phyloP scores from a whole-genome alignment of 2,329 filamentous ascomycete genomes.

The Trichoderma sp. region DNA sequence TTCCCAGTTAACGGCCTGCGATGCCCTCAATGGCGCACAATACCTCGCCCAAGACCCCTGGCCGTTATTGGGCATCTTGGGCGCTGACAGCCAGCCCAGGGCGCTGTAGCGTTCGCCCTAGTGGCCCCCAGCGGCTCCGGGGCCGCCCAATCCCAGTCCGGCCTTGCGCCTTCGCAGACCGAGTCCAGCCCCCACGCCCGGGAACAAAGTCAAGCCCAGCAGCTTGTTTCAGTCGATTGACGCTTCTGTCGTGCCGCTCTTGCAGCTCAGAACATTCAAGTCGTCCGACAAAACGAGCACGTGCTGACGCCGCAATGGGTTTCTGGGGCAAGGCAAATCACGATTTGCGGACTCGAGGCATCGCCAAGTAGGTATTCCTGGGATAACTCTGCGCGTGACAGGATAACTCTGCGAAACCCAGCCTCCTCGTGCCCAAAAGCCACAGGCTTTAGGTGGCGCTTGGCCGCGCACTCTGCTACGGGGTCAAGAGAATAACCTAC shows the following conservation, averaged over 20 bases:
- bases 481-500: background rate
- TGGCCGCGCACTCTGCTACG: background rate
- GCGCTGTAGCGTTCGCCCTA: slow-evolving; percentile 24
- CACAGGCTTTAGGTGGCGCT: background rate
- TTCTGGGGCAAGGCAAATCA: background rate
- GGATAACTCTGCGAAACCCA: background rate
- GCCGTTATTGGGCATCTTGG: slow-evolving; percentile 19
- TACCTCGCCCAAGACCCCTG: background rate
- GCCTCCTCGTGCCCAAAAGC: background rate
- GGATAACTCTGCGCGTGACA: background rate
- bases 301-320: slow-evolving; percentile 10
- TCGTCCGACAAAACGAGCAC: slow-evolving; percentile 11
- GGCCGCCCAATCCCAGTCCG: slow-evolving; percentile 21
- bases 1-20: background rate
- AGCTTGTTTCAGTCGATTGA: background rate
- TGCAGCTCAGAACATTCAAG: slow-evolving; percentile 1
- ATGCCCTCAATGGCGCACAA: background rate
- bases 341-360: background rate
- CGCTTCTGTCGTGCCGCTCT: background rate
- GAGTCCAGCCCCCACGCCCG: slow-evolving; percentile 23
- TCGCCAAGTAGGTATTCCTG: background rate
- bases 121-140: slow-evolving; percentile 20
- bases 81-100: slow-evolving; percentile 18
- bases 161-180: slow-evolving; percentile 25
- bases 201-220: background rate